Base-by-base conservation (phyloP, 306 rosid genomes). In the Mimosa pudica region DNA sequence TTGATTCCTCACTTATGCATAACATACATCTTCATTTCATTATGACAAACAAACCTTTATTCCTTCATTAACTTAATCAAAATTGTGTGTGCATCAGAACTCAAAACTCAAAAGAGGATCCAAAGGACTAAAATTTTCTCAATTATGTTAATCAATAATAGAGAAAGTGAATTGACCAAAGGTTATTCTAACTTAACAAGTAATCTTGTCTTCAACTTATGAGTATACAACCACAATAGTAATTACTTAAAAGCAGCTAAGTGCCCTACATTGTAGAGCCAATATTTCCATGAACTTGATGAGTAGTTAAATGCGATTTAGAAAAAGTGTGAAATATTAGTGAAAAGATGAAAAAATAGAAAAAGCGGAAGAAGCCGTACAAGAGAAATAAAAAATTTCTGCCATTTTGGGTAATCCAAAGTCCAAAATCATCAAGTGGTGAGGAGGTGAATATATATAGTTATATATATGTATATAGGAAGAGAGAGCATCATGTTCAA, bases 401-500 rank as follows among this genome's bases (percentile, higher is more conserved):
- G 55, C 10, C 13, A 7, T 9, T 62, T 58, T 12, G 38, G 38
- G 4, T n/a, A 62, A 71, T 88, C 81, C 75, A 80, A 86, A 82
- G 79, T 70, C 84, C 77, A 84, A 82, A 49, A 77, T 82, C 84
- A 89, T 83, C 86, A 90, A 86, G 90, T 86, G 83, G 90, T 86
- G 83, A 85, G 72, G 79, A 69, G 79, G 74, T 55, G 61, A n/a
- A 55, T 2, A 55, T n/a, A 55, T 17, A 55, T 38, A 38, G 3
- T 2, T 38, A 38, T 38, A 38, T 46, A 46, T 47, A 47, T 47
- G 12, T 47, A 47, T 47, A 47, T 47, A 47, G 11, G 13, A 16
- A 6, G 0, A 78, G 3, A 52, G 35, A 71, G 92, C 91, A 90
- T 91, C 92, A 82, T 5, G 77, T 92, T 84, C 90, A 87, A 92